phyloP scores from a whole-genome alignment of 345 rosid genomes.

The Trapa bicornis region DNA sequence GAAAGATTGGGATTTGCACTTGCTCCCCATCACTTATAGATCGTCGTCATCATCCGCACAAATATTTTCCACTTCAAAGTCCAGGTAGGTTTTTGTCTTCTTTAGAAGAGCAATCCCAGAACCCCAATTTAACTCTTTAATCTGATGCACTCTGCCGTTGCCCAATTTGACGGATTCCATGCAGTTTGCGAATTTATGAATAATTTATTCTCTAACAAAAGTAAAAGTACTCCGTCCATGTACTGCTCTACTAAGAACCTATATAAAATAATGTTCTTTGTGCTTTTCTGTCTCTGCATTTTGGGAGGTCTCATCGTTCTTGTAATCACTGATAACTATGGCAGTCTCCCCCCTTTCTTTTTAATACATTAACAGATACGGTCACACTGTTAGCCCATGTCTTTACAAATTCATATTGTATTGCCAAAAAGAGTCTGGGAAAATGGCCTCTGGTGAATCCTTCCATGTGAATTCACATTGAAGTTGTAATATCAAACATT shows the following conservation, averaged over 20 bases:
- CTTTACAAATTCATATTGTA: not conserved
- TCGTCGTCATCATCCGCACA: constrained; percentile 18
- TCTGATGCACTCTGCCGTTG: not conserved
- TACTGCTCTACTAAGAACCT: not conserved
- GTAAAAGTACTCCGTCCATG: not conserved
- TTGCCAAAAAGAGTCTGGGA: not conserved
- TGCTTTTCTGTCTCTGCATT: not conserved
- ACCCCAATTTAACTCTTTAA: not conserved
- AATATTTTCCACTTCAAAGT: constrained; percentile 28
- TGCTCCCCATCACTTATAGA: constrained; percentile 47
- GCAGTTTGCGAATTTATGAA: not conserved
- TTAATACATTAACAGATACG: not conserved
- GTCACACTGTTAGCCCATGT: not conserved
- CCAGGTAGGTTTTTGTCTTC: constrained; percentile 36
- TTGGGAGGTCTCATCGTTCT: not conserved
- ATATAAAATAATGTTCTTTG: not conserved
- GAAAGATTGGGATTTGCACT: constrained; percentile 73
- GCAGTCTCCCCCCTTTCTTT: not conserved
- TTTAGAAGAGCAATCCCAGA: not conserved
- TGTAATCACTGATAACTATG: not conserved
- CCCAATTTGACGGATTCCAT: not conserved
- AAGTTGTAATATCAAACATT: no score
- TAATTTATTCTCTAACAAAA: not conserved
- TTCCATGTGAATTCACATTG: not conserved
- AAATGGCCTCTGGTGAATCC: not conserved